Base-by-base conservation (phyloP, 148 eudicot species). In the Cornus kousa region DNA sequence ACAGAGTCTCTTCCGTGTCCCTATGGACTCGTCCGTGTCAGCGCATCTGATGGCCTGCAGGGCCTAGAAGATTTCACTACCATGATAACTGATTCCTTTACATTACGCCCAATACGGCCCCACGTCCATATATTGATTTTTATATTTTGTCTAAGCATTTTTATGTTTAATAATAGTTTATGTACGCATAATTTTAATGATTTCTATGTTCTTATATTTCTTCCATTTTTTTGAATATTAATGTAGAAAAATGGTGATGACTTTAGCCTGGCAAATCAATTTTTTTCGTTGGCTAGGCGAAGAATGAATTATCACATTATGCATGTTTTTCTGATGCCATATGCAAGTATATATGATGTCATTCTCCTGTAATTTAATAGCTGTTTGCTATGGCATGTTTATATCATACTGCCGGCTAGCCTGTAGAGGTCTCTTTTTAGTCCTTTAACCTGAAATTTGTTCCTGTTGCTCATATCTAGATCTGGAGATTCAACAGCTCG, bases 401-500 rank as follows among this genome's bases (percentile, higher is more conserved):
- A 14, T 19, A 60, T 71, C 17, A 0, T 37, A 12, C 24, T 55
- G n/a, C 22, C 35, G 17, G 57, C 66, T 35, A 37, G 19, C 20
- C 46, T 71, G 12, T 75, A 39, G 16, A 53, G 37, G 16, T 55
- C n/a, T 19, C 8, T 64, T 12, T 68, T 53, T 67, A 23, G 24
- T 28, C 24, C 69, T 67, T 71, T 43, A 2, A 20, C 20, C 20
- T 67, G 2, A 67, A 74, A 1, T 71, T 72, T 55, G 33, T 71
- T 12, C 35, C 35, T 23, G 14, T 35, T 20, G 57, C 23, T n/a
- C 43, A 9, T 75, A 46, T 77, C 75, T 67, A 90, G 94, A 79
- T 90, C 92, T 81, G 94, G 89, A 76, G 97, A 92, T 88, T 86
- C 97, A 39, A 89, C 94, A 2, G 94, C 94, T 82, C 85, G 94